These are phyloP conservation scores for Sonneratia alba DNA, from an alignment of 345 rosid genomes.

Conservation along the genomic window DNA sequence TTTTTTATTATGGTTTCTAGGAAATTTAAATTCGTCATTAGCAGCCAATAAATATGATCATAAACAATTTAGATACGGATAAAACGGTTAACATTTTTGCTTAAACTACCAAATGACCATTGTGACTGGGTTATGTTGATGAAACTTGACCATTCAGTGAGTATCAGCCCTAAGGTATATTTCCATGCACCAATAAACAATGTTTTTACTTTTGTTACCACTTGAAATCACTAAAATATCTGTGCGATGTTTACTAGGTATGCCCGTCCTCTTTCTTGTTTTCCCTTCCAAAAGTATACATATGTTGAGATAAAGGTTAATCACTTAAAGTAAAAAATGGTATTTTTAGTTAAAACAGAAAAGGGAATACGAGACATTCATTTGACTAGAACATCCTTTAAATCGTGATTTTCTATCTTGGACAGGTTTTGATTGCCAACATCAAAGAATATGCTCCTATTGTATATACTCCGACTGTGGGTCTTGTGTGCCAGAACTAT, in stretches of 20 bases:
- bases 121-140: neutral
- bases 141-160: neutral
- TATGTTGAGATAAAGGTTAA: neutral
- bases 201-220: neutral
- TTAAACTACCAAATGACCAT: neutral
- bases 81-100: neutral
- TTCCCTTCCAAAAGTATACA: neutral
- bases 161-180: neutral
- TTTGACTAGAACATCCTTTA: neutral
- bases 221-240: neutral
- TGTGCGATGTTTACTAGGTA: neutral
- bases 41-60: neutral
- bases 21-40: neutral
- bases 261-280: neutral
- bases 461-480: constrained; percentile 93
- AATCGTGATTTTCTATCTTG: constrained; percentile 10
- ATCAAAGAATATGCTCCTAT: constrained; percentile 97
- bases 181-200: neutral
- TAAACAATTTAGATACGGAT: neutral
- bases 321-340: neutral
- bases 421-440: constrained; percentile 78
- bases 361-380: neutral
- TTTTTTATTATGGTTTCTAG: neutral
- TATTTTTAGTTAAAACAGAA: neutral
- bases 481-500: constrained; percentile 93